Conservation (phyloP, 768 basidiomycete genomes). For the Mycena galericulata region DNA sequence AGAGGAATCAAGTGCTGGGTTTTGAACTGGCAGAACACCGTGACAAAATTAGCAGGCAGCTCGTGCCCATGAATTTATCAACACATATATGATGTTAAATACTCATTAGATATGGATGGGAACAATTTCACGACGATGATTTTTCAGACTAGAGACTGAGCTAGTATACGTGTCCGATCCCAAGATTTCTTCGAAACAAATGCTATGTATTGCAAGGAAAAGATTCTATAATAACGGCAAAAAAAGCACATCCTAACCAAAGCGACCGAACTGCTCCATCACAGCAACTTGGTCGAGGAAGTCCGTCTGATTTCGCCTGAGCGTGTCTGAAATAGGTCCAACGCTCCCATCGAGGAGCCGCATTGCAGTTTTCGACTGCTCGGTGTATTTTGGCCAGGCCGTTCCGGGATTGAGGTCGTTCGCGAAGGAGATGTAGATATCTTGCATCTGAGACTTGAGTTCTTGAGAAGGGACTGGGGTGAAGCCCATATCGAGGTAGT, state of each 20-base stretch:
- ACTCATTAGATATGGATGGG: no score
- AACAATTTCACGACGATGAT: no score
- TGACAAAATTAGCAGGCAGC: no score
- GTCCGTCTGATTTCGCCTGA: neutral
- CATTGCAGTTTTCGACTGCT: neutral
- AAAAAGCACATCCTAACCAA: neutral
- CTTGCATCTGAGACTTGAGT: conserved; percentile 4
- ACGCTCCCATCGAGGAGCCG: no score
- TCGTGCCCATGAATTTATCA: no score
- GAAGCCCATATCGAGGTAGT: conserved; percentile 13
- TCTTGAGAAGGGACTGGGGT: neutral
- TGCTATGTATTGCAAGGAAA: no score
- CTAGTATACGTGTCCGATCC: no score
- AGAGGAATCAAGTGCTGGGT: no score
- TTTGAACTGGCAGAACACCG: no score
- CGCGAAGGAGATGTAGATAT: conserved; percentile 12
- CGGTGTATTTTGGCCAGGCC: neutral
- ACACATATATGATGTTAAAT: no score
- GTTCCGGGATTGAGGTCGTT: conserved; percentile 1
- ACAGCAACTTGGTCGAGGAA: neutral
- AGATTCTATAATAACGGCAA: neutral
- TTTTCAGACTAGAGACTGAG: no score
- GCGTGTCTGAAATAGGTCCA: neutral
- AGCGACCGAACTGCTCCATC: neutral
- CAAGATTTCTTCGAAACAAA: no score